phyloP scores from a whole-genome alignment of 2,329 filamentous ascomycete species.

The Rhinocladiella mackenziei region DNA sequence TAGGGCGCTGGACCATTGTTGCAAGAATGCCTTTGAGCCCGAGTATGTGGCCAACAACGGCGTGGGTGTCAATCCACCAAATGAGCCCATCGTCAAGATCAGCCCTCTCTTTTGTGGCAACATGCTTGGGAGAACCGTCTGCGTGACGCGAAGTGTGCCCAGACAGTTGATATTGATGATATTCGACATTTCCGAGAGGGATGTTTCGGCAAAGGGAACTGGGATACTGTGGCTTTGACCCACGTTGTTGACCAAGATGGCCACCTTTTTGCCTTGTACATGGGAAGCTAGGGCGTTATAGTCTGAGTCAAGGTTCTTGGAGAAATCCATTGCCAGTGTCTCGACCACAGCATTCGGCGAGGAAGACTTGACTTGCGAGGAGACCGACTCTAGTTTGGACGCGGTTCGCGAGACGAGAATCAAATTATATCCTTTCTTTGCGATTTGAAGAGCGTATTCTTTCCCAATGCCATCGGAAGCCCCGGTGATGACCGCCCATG shows the following conservation, averaged over 20 bases:
- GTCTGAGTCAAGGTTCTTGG: slow-evolving; percentile 64
- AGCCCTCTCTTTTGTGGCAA: slow-evolving; percentile 77
- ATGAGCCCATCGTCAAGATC: slow-evolving; percentile 95
- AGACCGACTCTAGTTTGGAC: slow-evolving; percentile 77
- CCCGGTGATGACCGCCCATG: slow-evolving; percentile 91
- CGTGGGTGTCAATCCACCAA: slow-evolving; percentile 86
- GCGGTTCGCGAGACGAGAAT: slow-evolving; percentile 93
- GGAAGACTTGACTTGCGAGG: slow-evolving; percentile 68
- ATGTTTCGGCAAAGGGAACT: slow-evolving; percentile 77
- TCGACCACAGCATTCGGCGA: slow-evolving; percentile 68
- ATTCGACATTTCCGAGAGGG: slow-evolving; percentile 72
- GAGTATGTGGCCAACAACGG: slow-evolving; percentile 94
- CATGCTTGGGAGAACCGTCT: slow-evolving; percentile 80
- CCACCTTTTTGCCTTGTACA: slow-evolving; percentile 70
- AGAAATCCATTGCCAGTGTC: slow-evolving; percentile 86
- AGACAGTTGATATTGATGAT: slow-evolving; percentile 96
- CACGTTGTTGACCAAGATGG: slow-evolving; percentile 93
- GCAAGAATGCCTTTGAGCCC: slow-evolving; percentile 95
- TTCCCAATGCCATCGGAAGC: slow-evolving; percentile 96
- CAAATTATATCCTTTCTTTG: slow-evolving; percentile 87
- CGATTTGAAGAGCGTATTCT: slow-evolving; percentile 88
- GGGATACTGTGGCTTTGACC: slow-evolving; percentile 92
- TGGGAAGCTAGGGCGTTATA: slow-evolving; percentile 69
- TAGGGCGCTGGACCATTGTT: slow-evolving; percentile 88
- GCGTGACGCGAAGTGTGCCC: slow-evolving; percentile 82